These are phyloP conservation scores for Starmera dryadoides DNA, from an alignment of 805 yeast species.

Conservation along the genomic window DNA sequence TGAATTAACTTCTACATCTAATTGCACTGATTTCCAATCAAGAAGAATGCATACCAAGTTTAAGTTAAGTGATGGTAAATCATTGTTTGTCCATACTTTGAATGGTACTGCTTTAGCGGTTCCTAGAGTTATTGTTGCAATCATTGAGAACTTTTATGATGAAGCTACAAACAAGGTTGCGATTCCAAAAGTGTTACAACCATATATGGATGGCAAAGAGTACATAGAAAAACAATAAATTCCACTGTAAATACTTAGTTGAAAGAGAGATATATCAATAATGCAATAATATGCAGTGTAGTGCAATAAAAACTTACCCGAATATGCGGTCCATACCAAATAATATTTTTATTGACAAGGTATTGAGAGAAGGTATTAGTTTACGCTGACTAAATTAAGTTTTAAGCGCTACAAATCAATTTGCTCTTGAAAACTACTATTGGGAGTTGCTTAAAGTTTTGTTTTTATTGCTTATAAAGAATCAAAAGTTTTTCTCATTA, in stretches of 20 bases:
- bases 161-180: slow-evolving; percentile 41
- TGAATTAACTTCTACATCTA: slow-evolving; percentile 84
- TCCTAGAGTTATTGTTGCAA: slow-evolving; percentile 83
- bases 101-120: slow-evolving; percentile 97
- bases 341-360: too few species aligned
- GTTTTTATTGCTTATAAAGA: too few species aligned
- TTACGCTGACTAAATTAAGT: too few species aligned
- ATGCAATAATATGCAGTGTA: not conserved
- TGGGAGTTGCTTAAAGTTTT: too few species aligned
- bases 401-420: too few species aligned
- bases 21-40: slow-evolving; percentile 87
- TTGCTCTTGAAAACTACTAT: too few species aligned
- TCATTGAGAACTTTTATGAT: slow-evolving; percentile 81
- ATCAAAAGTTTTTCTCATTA: too few species aligned
- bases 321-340: too few species aligned
- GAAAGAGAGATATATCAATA: not conserved
- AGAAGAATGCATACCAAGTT: slow-evolving; percentile 71
- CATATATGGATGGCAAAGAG: slow-evolving; percentile 60
- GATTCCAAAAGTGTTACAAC: slow-evolving; percentile 63
- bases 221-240: slow-evolving; percentile 8
- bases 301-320: too few species aligned
- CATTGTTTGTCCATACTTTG: slow-evolving; percentile 64
- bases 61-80: slow-evolving; percentile 26
- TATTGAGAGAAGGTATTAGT: too few species aligned
- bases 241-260: not conserved